A percentile compares a stretch with the other conserved stretches of the same genome.
These are phyloP conservation scores for Colletotrichum sublineola DNA, from an alignment of 2,329 filamentous ascomycete genomes.

Conservation along the genomic window DNA sequence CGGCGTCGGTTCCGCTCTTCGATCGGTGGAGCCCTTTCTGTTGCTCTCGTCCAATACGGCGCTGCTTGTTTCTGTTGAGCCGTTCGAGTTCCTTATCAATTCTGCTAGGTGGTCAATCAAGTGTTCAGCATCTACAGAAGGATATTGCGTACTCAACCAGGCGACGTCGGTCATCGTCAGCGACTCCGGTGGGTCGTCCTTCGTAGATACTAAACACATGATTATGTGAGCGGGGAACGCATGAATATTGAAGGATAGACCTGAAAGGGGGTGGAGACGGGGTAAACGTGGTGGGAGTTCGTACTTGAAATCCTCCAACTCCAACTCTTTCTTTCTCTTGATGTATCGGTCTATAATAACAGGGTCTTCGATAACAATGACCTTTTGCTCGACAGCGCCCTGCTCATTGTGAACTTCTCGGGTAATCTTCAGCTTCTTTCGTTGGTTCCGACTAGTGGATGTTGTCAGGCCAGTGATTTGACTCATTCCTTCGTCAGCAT, in stretches of 20 bases:
- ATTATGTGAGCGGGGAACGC: conserved; percentile 42
- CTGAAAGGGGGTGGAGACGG: conserved; percentile 29
- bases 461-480: conserved; percentile 80
- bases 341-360: conserved; percentile 91
- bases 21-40: conserved; percentile 76
- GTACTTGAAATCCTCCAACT: conserved; percentile 66
- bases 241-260: conserved; percentile 36
- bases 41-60: conserved; percentile 89
- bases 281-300: conserved; percentile 25
- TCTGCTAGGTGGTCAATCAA: conserved; percentile 56
- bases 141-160: conserved; percentile 41
- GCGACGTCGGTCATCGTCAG: conserved; percentile 41
- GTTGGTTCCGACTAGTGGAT: conserved; percentile 73
- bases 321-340: conserved; percentile 78
- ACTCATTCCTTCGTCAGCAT: conserved; percentile 82
- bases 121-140: conserved; percentile 34
- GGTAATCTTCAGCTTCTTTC: conserved; percentile 79
- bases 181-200: conserved; percentile 41
- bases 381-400: conserved; percentile 70
- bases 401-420: conserved; percentile 66
- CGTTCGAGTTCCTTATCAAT: conserved; percentile 83
- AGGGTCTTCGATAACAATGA: conserved; percentile 81
- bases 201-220: conserved; percentile 43
- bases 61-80: conserved; percentile 91
- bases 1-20: conserved; percentile 54